Base-by-base conservation (phyloP, 2,329 filamentous ascomycete genomes). In the Didymella glomerata region DNA sequence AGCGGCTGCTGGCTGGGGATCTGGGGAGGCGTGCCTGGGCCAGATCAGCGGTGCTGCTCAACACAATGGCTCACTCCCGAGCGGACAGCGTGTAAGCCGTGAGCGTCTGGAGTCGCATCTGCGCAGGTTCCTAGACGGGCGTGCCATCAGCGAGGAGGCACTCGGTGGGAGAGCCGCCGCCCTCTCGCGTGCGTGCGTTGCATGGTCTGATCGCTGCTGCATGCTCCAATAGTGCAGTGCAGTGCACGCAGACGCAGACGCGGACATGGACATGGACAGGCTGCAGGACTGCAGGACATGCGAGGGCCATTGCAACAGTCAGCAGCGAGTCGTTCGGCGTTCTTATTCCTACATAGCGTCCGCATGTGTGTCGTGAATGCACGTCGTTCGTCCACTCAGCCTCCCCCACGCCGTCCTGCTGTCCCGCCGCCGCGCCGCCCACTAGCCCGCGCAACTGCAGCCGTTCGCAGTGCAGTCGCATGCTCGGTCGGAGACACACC, bases 321-420 rank as follows among this genome's bases (percentile, higher is more conserved):
- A 57, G 55, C 49, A 50, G 41, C 51, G 51, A 44, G 46, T 49
- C 42, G 49, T 45, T 45, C 45, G 49, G 30, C 38, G 49, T 48
- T 49, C 30, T 32, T 6, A 13, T 48, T 50, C 40, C 20, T 59
- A 59, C 56, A 59, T 59, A 59, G 56, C 56, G 50, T 47, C 50
- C 50, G 50, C 56, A 49, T 42, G 56, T 59, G 50, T 54, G 32
- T 53, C 50, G 50, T 54, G 56, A 59, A 50, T 38, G 50, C 46
- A 51, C 25, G 45, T 46, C 55, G 4, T 30, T 30, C 13, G 56
- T 58, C 49, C 56, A 58, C 49, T 58, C 22, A 27, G 50, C 50
- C 50, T 42, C 41, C 22, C 56, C 56, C 56, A 58, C 55, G 55
- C 55, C 28, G 50, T 44, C 41, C 3, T 24, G 18, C 47, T 28